Base-by-base conservation (phyloP, 306 rosid genomes). In the Acacia acuminata region DNA sequence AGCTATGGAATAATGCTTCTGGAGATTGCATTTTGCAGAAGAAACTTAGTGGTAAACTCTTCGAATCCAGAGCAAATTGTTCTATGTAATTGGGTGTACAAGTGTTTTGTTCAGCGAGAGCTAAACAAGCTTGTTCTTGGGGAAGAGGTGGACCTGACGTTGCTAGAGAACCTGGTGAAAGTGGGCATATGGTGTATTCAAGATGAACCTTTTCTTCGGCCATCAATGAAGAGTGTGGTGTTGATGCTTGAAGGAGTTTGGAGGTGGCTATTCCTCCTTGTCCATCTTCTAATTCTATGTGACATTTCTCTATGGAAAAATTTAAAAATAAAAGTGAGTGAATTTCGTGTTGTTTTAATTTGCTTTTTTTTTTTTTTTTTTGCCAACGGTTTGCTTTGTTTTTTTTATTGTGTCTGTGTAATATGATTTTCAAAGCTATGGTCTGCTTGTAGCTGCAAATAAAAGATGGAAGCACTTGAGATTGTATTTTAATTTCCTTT, bases 1-100 rank as follows among this genome's bases (percentile, higher is more conserved):
- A 87, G 89, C 69, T 87, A 73, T 20, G 89, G 89, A 66, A 16
- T 84, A 36, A 45, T 84, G 67, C 25, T 87, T 0, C n/a, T 87
- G 55, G 89, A 84, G 74, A 83, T 63, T 68, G 4, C 74, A 16
- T 81, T 81, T 44, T 44, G 53, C 5, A 47, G 53, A 47, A 47
- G 17, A 47, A 47, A 5, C 53, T 47, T 47, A 14, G n/a, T 50
- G 51, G 15, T 12, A 2, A 45, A 2, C 51, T 2, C 12, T 15
- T 45, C 51, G 0, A 10, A 45, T 12, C 51, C 51, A 45, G 51
- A 45, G 51, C 51, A 45, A 13, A 12, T 45, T 45, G 17, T 45
- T 45, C 5, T 45, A 0, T 45, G 16, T 12, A 45, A 10, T 45
- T 45, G 51, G 51, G 51, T 45, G 15, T 45, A 12, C 17, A 45